phyloP scores from a whole-genome alignment of 1,284 basidiomycete species.

The Ceratobasidium papillatum region DNA sequence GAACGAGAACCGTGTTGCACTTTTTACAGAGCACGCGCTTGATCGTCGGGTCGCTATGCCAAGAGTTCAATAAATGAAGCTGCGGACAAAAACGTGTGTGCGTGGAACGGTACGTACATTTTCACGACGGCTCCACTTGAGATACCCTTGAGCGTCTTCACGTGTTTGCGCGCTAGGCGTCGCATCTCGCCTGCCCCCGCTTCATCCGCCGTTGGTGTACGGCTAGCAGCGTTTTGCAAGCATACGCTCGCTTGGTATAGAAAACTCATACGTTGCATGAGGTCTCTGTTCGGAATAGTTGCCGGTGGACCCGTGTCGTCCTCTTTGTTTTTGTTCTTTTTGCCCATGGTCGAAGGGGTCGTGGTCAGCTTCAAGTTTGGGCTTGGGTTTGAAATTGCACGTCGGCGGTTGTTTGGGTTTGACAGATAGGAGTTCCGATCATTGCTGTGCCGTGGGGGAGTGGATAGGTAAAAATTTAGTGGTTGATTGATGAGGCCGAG shows the following conservation, averaged over 20 bases:
- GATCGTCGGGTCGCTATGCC: slow-evolving; percentile 74
- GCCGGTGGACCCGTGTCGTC: slow-evolving; percentile 4
- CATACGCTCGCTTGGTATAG: slow-evolving; percentile 81
- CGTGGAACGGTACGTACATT: slow-evolving; percentile 61
- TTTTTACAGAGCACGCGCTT: slow-evolving; percentile 78
- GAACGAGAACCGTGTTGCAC: slow-evolving; percentile 70
- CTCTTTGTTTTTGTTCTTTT: slow-evolving; percentile 36
- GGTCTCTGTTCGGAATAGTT: slow-evolving; percentile 67
- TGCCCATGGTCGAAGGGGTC: slow-evolving; percentile 21
- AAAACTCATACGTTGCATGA: slow-evolving; percentile 82
- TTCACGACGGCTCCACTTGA: slow-evolving; percentile 76
- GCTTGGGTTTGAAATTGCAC: background rate
- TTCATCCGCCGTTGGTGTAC: background rate
- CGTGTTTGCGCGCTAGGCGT: slow-evolving; percentile 66
- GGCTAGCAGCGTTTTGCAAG: slow-evolving; percentile 51
- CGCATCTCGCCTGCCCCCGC: slow-evolving; percentile 41
- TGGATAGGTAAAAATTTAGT: background rate
- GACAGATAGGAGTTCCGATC: slow-evolving; percentile 14
- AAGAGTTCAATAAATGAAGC: background rate
- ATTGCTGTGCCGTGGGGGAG: slow-evolving; percentile 19
- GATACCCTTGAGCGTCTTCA: slow-evolving; percentile 71
- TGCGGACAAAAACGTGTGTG: background rate
- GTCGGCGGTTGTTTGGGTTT: slow-evolving; percentile 7
- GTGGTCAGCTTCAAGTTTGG: slow-evolving; percentile 1
- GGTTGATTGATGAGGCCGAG: background rate